These are phyloP conservation scores for Lachnellula hyalina DNA, from an alignment of 2,329 filamentous ascomycete species.

Conservation along the genomic window DNA sequence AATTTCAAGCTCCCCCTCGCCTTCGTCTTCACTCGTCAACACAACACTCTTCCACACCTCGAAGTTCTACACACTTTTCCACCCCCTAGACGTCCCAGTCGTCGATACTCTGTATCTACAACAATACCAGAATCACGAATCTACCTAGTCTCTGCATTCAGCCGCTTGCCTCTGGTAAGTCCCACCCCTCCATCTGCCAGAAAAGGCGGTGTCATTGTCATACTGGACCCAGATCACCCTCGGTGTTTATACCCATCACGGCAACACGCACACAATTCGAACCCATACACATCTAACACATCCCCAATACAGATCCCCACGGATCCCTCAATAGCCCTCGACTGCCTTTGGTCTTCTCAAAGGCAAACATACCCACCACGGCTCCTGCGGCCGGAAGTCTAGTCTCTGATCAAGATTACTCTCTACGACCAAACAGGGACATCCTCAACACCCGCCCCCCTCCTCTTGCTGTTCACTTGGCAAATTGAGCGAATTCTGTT, in stretches of 20 bases:
- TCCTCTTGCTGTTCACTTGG: slow-evolving; percentile 46
- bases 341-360: slow-evolving; percentile 64
- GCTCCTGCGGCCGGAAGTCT: slow-evolving; percentile 57
- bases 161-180: background rate
- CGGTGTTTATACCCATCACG: too few species aligned
- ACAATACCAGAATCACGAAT: background rate
- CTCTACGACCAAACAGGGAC: slow-evolving; percentile 57
- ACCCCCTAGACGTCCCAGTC: background rate
- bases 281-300: background rate
- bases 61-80: background rate
- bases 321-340: slow-evolving; percentile 10
- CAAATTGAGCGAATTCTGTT: slow-evolving; percentile 46
- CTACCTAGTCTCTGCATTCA: background rate
- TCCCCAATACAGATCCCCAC: slow-evolving; percentile 11
- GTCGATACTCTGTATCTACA: background rate
- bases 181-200: background rate
- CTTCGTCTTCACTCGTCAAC: background rate
- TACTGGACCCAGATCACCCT: too few species aligned
- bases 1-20: background rate
- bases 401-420: slow-evolving; percentile 66
- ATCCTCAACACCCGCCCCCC: slow-evolving; percentile 63
- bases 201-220: background rate
- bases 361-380: slow-evolving; percentile 54
- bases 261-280: too few species aligned
- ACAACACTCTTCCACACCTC: slow-evolving; percentile 1